Evolutionary conservation across 148 eudicot species (phyloP).

Genomic region (Amaranthus hypochondriacus): DNA sequence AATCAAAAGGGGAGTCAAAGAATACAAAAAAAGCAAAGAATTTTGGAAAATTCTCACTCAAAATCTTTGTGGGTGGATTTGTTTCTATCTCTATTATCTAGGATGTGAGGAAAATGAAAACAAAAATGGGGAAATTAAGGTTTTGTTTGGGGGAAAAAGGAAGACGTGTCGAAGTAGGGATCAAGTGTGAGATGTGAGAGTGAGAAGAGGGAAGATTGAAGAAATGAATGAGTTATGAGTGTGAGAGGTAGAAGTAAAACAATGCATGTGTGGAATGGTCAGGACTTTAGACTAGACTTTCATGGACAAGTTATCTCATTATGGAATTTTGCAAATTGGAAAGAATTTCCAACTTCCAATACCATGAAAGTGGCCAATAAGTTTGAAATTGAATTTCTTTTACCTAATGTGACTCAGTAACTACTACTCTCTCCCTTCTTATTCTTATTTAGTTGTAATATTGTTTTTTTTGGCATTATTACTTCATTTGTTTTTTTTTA

Average conservation of each 20-base stretch:
- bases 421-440: too few species aligned
- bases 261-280: constrained; percentile 31
- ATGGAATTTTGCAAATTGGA: not conserved
- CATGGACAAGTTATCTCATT: not conserved
- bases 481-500: too few species aligned
- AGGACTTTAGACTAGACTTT: constrained; percentile 2
- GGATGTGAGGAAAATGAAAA: not conserved
- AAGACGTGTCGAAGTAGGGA: constrained; percentile 36
- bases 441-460: too few species aligned
- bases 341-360: not conserved
- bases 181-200: constrained; percentile 22
- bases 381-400: too few species aligned
- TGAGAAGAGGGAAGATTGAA: constrained; percentile 5
- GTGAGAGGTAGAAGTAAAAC: not conserved
- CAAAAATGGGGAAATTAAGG: not conserved
- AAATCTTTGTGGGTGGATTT: not conserved
- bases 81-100: not conserved
- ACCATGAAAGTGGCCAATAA: too few species aligned
- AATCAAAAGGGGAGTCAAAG: constrained; percentile 4
- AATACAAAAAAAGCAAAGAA: constrained; percentile 9
- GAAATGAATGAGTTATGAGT: not conserved
- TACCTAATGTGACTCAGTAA: too few species aligned
- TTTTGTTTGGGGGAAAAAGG: not conserved
- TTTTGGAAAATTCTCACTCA: constrained; percentile 4
- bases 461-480: too few species aligned